These are phyloP conservation scores for Cladosporium sp. DNA, from an alignment of 2,329 filamentous ascomycete species.

Conservation along the genomic window DNA sequence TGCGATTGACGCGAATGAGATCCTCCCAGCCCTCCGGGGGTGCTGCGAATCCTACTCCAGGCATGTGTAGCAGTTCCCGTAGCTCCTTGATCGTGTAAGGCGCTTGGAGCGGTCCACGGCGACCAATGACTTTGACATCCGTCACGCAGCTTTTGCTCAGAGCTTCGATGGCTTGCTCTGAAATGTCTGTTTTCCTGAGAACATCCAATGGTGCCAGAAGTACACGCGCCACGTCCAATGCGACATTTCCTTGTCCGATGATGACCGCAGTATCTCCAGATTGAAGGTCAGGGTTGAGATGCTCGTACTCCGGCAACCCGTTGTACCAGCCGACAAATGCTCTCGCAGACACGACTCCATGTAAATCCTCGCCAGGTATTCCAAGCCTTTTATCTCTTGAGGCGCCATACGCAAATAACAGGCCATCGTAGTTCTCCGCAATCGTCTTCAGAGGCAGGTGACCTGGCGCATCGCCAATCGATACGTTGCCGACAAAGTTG, in stretches of 20 bases:
- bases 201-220: conserved; percentile 74
- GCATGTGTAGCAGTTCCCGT: conserved; percentile 80
- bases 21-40: conserved; percentile 38
- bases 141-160: conserved; percentile 73
- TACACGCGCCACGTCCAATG: conserved; percentile 88
- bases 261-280: conserved; percentile 80
- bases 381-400: conserved; percentile 77
- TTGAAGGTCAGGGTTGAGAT: conserved; percentile 71
- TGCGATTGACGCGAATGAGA: conserved; percentile 55
- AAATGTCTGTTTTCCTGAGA: conserved; percentile 82
- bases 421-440: conserved; percentile 82
- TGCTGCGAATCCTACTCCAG: conserved; percentile 69
- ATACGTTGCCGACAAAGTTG: conserved; percentile 87
- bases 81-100: conserved; percentile 95
- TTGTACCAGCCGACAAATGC: conserved; percentile 99
- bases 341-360: conserved; percentile 81
- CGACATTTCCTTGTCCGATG: conserved; percentile 94
- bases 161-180: conserved; percentile 75
- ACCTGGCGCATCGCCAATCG: conserved; percentile 62
- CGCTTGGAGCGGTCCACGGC: conserved; percentile 79
- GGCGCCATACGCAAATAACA: conserved; percentile 91
- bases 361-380: conserved; percentile 76
- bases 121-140: conserved; percentile 82
- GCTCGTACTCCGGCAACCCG: conserved; percentile 78
- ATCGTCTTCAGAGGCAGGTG: conserved; percentile 67